These are phyloP conservation scores for Trypanosoma avium DNA, from an alignment of 208 protist species.

Conservation along the genomic window DNA sequence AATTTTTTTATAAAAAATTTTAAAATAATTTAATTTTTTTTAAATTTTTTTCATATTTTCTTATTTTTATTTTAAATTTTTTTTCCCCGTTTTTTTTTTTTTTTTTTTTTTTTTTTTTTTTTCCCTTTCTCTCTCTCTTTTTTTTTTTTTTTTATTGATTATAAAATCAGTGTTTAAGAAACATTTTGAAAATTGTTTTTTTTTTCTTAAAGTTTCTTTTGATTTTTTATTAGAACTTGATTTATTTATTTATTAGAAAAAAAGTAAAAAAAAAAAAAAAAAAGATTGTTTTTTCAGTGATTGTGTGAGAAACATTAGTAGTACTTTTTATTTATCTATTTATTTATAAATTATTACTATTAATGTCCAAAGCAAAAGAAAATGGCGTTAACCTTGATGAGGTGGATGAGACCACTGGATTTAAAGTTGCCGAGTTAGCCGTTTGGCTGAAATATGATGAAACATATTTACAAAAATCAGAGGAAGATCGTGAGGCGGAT, in stretches of 20 bases:
- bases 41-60: background rate
- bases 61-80: background rate
- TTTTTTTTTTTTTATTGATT: background rate
- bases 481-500: constrained; percentile 65
- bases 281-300: too few relatives aligned
- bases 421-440: constrained; percentile 75
- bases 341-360: background rate
- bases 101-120: background rate
- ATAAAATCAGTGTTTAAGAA: too few relatives aligned
- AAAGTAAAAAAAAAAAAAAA: too few relatives aligned
- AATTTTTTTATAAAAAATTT: too few relatives aligned
- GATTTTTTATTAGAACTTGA: too few relatives aligned
- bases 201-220: too few relatives aligned
- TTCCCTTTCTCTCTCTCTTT: background rate
- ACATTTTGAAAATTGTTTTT: too few relatives aligned
- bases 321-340: too few relatives aligned
- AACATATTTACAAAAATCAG: constrained; percentile 51
- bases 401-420: constrained; percentile 79
- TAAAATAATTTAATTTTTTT: too few relatives aligned
- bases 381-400: constrained; percentile 62
- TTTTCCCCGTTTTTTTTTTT: background rate
- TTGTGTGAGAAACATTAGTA: too few relatives aligned
- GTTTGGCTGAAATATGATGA: constrained; percentile 78
- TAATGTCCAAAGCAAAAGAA: constrained; percentile 17
- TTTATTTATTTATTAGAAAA: too few relatives aligned